Base-by-base conservation (phyloP, 2,329 filamentous ascomycete species). In the Aureobasidium vineae region DNA sequence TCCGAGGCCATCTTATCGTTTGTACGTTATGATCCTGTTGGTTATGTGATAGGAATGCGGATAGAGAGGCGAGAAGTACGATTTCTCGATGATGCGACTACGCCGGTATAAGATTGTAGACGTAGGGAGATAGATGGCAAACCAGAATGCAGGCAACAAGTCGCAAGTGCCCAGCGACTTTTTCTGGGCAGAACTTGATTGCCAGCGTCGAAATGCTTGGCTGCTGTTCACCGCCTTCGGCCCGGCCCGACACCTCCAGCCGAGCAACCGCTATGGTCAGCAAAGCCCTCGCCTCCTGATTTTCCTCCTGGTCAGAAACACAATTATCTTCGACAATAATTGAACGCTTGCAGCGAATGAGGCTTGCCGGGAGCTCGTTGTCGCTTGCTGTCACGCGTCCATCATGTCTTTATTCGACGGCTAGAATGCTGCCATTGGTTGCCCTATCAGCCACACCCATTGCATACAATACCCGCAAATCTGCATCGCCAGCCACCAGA, bases 1-100 rank as follows among this genome's bases (percentile, higher is more conserved):
- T 98, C 94, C 70, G 92, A 96, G 67, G 91, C 87, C 90, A 95
- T 96, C 36, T 31, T 33, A 41, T 41, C 28, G 15, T 21, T 49
- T 16, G 15, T 36, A 4, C 15, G 11, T 50, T 41, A n/a, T 52
- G 36, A n/a, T 52, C 10, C 8, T 33, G 21, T 15, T 28, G 15
- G 7, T 21, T 33, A 21, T 60, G 15, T 21, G 3, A 19, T 21
- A 1, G 15, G 1, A 19, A 10, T 31, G 2, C 11, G 15, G 31
- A 26, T 5, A 2, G 43, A 38, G 2, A 15, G 4, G 1, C 13
- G 28, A 49, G n/a, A 10, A 31, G 45, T 52, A 3, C 1, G 15
- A 19, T 16, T 41, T 49, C 43, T 38, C 43, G 31, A 5, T 5
- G 13, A 19, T 61, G 31, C 13, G 43, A n/a, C 19, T 26, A 38